These are phyloP conservation scores for Candida ovalis DNA, from an alignment of 805 yeast genomes.

Conservation along the genomic window DNA sequence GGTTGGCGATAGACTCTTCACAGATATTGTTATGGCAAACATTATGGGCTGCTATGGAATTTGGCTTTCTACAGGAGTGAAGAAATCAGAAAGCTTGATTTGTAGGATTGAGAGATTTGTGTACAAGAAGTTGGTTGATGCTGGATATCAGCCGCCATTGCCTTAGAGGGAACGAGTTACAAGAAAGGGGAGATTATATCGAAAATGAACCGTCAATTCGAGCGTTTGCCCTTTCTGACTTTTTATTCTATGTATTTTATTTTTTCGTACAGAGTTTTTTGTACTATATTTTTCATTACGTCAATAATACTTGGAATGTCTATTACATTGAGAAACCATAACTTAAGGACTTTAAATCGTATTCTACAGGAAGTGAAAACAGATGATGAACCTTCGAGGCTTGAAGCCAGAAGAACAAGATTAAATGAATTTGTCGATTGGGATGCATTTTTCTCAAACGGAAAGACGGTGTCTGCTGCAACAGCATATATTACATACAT, in stretches of 20 bases:
- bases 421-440: slow-evolving; percentile 22
- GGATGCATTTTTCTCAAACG: slow-evolving; percentile 25
- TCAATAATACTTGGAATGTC: background rate
- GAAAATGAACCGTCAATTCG: too few species aligned
- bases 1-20: slow-evolving; percentile 86
- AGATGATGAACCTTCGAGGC: background rate
- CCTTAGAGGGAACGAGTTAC: background rate
- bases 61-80: slow-evolving; percentile 82
- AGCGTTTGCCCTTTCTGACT: background rate
- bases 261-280: background rate
- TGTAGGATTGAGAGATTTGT: slow-evolving; percentile 49
- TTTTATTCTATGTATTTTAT: background rate
- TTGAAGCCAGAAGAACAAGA: slow-evolving; percentile 10
- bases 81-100: slow-evolving; percentile 44
- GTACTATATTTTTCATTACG: background rate
- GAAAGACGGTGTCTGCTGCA: slow-evolving; percentile 17
- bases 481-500: slow-evolving; percentile 19
- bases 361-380: background rate
- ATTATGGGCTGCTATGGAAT: slow-evolving; percentile 83
- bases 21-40: slow-evolving; percentile 93
- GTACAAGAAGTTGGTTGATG: slow-evolving; percentile 10
- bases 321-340: background rate
- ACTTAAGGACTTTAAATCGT: background rate
- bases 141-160: slow-evolving; percentile 1
- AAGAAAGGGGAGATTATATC: background rate